Conservation (phyloP, 2,329 filamentous ascomycete species). For the Phaeophleospora eucalypticola region DNA sequence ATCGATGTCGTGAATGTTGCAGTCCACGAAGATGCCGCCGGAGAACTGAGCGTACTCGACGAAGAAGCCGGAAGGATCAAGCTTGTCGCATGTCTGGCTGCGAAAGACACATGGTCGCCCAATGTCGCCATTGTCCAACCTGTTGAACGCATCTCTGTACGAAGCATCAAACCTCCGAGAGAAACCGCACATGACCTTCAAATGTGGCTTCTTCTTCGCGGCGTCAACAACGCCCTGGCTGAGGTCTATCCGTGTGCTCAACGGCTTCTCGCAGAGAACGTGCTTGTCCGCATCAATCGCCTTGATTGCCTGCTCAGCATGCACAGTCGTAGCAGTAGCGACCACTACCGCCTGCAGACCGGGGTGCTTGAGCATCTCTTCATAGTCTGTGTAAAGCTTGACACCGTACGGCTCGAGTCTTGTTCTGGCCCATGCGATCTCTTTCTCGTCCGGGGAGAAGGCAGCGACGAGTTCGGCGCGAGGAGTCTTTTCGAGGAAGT, state of each 20-base stretch:
- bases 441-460: conserved; percentile 42
- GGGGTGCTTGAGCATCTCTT: conserved; percentile 54
- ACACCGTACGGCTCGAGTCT: conserved; percentile 51
- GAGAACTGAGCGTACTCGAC: conserved; percentile 62
- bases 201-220: conserved; percentile 51
- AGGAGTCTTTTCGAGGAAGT: conserved; percentile 45
- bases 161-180: conserved; percentile 63
- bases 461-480: conserved; percentile 47
- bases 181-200: conserved; percentile 65
- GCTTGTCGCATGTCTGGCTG: conserved; percentile 64
- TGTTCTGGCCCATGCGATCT: conserved; percentile 47
- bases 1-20: conserved; percentile 67
- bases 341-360: conserved; percentile 55
- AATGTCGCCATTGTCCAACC: conserved; percentile 53
- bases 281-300: conserved; percentile 54
- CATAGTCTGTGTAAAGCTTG: conserved; percentile 51
- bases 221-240: conserved; percentile 58
- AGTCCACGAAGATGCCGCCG: conserved; percentile 68
- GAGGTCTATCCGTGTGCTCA: conserved; percentile 56
- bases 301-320: conserved; percentile 55
- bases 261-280: conserved; percentile 58
- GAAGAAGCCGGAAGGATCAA: conserved; percentile 63
- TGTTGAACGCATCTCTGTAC: conserved; percentile 57
- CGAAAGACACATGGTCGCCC: conserved; percentile 59
- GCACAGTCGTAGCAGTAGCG: conserved; percentile 52